Conservation (phyloP, 768 basidiomycete species). For the Chalciporus piperatus region DNA sequence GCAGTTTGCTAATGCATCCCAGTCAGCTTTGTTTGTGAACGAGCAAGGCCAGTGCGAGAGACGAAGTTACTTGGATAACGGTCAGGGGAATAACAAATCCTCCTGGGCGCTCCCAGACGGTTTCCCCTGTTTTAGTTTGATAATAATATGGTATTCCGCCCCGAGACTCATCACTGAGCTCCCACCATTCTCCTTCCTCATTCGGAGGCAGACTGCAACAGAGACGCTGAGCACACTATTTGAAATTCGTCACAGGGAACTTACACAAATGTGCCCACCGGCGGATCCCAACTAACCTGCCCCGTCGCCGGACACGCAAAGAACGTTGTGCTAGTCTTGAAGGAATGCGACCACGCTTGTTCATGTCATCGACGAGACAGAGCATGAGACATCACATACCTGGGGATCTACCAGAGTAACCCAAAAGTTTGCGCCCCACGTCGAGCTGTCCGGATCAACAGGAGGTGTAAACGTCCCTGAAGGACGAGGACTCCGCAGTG, state of each 20-base stretch:
- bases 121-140: conserved; percentile 87
- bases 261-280: conserved; percentile 85
- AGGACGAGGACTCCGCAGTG: conserved; percentile 30
- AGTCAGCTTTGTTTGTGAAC: conserved; percentile 3
- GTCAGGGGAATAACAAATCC: conserved; percentile 91
- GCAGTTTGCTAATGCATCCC: conserved; percentile 56
- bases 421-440: conserved; percentile 93
- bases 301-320: conserved; percentile 93
- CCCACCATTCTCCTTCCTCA: conserved; percentile 94
- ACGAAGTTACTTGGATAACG: conserved; percentile 69
- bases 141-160: conserved; percentile 90
- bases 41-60: background rate
- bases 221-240: conserved; percentile 10
- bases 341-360: conserved; percentile 4
- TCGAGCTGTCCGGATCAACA: conserved; percentile 39
- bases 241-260: conserved; percentile 28
- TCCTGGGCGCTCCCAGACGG: conserved; percentile 88
- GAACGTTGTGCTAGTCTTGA: conserved; percentile 64
- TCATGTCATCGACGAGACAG: conserved; percentile 6
- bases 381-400: conserved; percentile 43
- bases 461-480: conserved; percentile 21
- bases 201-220: conserved; percentile 70
- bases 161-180: conserved; percentile 79
- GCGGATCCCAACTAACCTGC: conserved; percentile 91
- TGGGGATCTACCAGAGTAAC: conserved; percentile 90